Evolutionary conservation across 164 flowering plant species (phyloP).

Genomic region (Taxillus chinensis): DNA sequence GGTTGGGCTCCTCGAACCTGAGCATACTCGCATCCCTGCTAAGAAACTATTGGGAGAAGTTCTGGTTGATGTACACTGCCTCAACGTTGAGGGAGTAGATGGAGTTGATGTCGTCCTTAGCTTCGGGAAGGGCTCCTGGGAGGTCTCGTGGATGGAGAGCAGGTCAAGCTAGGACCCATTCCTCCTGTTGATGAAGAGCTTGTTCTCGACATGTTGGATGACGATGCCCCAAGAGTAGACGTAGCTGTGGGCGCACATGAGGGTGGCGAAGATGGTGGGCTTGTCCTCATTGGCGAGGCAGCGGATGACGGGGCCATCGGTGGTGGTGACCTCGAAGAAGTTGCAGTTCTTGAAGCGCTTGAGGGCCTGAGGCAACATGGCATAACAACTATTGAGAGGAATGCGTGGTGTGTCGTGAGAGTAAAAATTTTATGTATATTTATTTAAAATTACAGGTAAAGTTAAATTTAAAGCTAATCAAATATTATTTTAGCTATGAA

Average conservation of each 20-base stretch:
- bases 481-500: too few relatives aligned
- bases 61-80: slow-evolving; percentile 87
- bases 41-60: slow-evolving; percentile 93
- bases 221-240: slow-evolving; percentile 98
- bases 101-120: slow-evolving; percentile 90
- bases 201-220: slow-evolving; percentile 87
- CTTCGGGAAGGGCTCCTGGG: slow-evolving; percentile 94
- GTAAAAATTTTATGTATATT: too few relatives aligned
- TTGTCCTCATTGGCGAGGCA: slow-evolving; percentile 91
- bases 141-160: slow-evolving; percentile 79
- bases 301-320: slow-evolving; percentile 84
- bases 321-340: slow-evolving; percentile 89
- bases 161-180: slow-evolving; percentile 93
- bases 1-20: slow-evolving; percentile 76
- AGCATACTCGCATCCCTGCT: slow-evolving; percentile 74
- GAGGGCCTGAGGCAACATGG: too few relatives aligned
- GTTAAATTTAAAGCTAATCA: too few relatives aligned
- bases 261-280: slow-evolving; percentile 81
- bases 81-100: slow-evolving; percentile 79
- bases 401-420: too few relatives aligned
- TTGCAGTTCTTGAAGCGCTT: slow-evolving; percentile 86
- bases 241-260: slow-evolving; percentile 86
- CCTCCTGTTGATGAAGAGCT: slow-evolving; percentile 85
- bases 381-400: too few relatives aligned
- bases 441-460: too few relatives aligned